Percentiles rank a stretch among this genome's conserved stretches.
Conservation (phyloP, 352 stramenopile species). For the Phytophthora meadii region DNA sequence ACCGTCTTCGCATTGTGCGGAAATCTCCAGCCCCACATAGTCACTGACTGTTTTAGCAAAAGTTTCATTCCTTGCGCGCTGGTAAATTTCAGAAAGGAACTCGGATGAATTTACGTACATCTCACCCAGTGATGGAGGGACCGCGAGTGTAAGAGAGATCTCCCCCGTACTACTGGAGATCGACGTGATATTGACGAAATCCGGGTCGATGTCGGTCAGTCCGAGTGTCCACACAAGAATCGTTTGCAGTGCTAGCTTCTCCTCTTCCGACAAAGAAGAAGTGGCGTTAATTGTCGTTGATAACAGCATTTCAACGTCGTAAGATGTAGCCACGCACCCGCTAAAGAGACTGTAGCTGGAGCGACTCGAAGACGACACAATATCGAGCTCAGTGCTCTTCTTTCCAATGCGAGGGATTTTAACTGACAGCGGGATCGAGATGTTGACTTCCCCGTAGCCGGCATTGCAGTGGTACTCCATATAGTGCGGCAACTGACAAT, state of each 20-base stretch:
- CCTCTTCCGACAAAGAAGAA: conserved; percentile 15
- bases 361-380: conserved; percentile 28
- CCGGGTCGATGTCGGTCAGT: conserved; percentile 33
- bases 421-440: conserved; percentile 27
- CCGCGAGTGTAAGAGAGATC: conserved; percentile 24
- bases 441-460: conserved; percentile 38
- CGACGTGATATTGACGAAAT: conserved; percentile 33
- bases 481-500: conserved; percentile 33
- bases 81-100: conserved; percentile 27
- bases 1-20: conserved; percentile 10
- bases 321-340: conserved; percentile 31
- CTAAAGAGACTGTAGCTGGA: conserved; percentile 32
- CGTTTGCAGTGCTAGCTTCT: conserved; percentile 17
- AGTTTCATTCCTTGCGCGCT: conserved; percentile 23
- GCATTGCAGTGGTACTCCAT: conserved; percentile 43
- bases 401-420: conserved; percentile 14
- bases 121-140: conserved; percentile 29
- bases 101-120: conserved; percentile 30
- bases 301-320: conserved; percentile 32
- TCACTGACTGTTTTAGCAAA: conserved; percentile 18
- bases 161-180: conserved; percentile 19
- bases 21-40: conserved; percentile 21
- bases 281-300: conserved; percentile 11
- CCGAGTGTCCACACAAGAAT: conserved; percentile 29
- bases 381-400: conserved; percentile 8